Base-by-base conservation (phyloP, 352 stramenopile species). In the Aphanomyces invadans region DNA sequence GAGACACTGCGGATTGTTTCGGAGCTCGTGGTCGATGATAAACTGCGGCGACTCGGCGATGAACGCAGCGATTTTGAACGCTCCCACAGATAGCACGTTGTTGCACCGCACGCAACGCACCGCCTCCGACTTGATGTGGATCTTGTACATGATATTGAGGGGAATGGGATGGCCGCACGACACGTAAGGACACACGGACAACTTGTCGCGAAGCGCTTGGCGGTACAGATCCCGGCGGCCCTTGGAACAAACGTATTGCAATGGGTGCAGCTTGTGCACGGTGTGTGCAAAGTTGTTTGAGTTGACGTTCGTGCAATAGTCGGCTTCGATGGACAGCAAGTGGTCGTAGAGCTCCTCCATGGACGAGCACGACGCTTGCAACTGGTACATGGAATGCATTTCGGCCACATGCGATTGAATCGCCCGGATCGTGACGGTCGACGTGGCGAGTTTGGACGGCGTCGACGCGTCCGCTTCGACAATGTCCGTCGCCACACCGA, bases 231-330 rank as follows among this genome's bases (percentile, higher is more conserved):
- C 38, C n/a, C n/a, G 15, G 9, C 23, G 2, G 19, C 21, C 7
- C n/a, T 59, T 67, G 32, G 29, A 23, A 7, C 42, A n/a, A 31
- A 57, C 12, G 60, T 67, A 67, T 17, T 45, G 11, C 2, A 42
- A 5, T 10, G 60, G 60, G n/a, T 67, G 60, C 12, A 67, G 49
- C 29, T 57, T 48, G 4, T 57, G 39, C 42, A 67, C 60, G 12
- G 38, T 57, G 45, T 67, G 60, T 11, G 60, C 60, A 67, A 67
- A 67, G 32, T 67, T 67, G 28, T n/a, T 21, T 3, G 21, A 21
- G 17, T 32, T 17, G 10, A 17, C 28, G 31, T 33, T 42, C 26
- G 2, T 25, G 49, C 21, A 21, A 32, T 67, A 67, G 31, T 51
- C 60, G 4, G 21, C 21, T 46, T 67, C 60, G 12, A 67, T 21